Evolutionary conservation across 306 rosid genomes (phyloP), one percentile per base, ranked within the genome.

Genomic region (Sicyos edulis): DNA sequence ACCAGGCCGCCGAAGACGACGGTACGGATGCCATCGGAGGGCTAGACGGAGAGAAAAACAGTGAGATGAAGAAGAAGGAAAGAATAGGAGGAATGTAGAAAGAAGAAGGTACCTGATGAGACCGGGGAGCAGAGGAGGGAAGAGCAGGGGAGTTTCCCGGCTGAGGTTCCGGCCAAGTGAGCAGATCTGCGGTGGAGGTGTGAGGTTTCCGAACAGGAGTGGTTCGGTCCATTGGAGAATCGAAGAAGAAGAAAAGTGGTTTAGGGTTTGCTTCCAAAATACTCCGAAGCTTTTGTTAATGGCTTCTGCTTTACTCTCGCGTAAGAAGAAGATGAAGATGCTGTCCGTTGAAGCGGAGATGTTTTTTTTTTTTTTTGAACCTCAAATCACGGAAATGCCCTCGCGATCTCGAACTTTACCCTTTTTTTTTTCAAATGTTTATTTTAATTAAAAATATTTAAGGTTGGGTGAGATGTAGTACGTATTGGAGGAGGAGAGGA

Each of bases 121-220:
- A 85, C 47, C 92, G 88, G 24, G 63, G 2, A 54, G 85, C 82
- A 10, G 95, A 72, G 73, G 97, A 84, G 71, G 79, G 76, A 50
- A 80, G 83, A 54, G 84, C 79, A 14, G 95, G 85, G 20, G 96
- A 89, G 78, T 89, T 88, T 6, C 88, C 17, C 0, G 76, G 82
- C 0, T 92, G 97, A 69, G 77, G 83, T 63, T 95, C 99, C 0
- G 99, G 82, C 99, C 99, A 95, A 61, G 89, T 85, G 66, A 95
- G 97, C 81, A 95, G 99, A 95, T 95, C 99, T 87, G 97, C 95
- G 3, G 99, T 95, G 64, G 99, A 95, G 29, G 91, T 84, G 89
- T 87, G 79, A 5, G 97, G 92, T 76, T 91, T 91, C 85, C 99
- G 88, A 84, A 91, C 96, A 72, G 99, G 95, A 67, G 92, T 95